Evolutionary conservation across 1,284 basidiomycete species (phyloP).

Genomic region (Ustilago curta): DNA sequence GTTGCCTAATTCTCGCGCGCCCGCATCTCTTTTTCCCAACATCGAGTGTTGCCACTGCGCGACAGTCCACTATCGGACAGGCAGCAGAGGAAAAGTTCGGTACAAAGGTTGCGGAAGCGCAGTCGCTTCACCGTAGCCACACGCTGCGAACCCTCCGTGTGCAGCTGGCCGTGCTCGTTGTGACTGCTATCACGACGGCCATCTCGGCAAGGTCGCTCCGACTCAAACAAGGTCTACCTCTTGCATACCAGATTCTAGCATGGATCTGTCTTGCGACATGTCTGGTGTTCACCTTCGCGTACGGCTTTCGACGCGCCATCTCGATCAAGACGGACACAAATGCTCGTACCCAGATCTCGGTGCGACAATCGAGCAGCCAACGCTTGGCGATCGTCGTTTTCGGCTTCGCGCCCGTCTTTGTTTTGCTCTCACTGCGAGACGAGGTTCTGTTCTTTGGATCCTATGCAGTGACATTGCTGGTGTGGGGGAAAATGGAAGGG

Average conservation of each 20-base stretch:
- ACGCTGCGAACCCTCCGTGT: constrained; percentile 48
- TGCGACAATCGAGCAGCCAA: constrained; percentile 58
- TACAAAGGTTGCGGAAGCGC: constrained; percentile 5
- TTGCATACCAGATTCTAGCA: constrained; percentile 75
- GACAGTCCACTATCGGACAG: not conserved
- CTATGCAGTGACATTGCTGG: constrained; percentile 76
- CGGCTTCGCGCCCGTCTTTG: constrained; percentile 81
- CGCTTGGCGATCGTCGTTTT: constrained; percentile 65
- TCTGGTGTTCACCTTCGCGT: constrained; percentile 51
- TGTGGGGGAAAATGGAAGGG: constrained; percentile 80
- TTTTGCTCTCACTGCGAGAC: constrained; percentile 83
- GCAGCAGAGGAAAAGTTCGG: not conserved
- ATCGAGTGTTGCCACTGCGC: not conserved
- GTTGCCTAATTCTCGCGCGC: constrained; percentile 13
- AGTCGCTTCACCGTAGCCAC: constrained; percentile 31
- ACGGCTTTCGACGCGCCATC: constrained; percentile 69
- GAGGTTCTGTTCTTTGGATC: constrained; percentile 84
- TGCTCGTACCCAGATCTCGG: not conserved
- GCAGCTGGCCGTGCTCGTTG: constrained; percentile 71
- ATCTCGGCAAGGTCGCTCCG: constrained; percentile 77
- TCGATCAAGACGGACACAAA: not conserved
- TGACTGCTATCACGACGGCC: constrained; percentile 71
- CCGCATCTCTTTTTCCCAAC: constrained; percentile 39
- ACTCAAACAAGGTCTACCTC: constrained; percentile 78
- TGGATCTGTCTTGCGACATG: constrained; percentile 75